Percentiles rank a stretch among this genome's conserved stretches.
These are phyloP conservation scores for Rauvolfia tetraphylla DNA, from an alignment of 257 asterid genomes.

Conservation along the genomic window DNA sequence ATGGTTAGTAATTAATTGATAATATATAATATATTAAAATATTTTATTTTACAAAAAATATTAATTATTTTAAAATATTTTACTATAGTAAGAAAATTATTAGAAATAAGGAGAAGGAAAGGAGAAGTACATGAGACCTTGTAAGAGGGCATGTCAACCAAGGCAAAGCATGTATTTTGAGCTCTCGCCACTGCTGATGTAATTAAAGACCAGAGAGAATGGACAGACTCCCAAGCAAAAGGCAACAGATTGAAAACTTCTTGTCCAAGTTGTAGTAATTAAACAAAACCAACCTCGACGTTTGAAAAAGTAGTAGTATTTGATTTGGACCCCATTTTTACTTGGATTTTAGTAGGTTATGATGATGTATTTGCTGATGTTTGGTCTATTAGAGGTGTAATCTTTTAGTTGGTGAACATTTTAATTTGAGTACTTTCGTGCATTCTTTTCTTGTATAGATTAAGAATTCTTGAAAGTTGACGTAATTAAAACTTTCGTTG, in stretches of 20 bases:
- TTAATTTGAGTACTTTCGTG: not conserved
- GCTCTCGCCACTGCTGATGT: conserved; percentile 17
- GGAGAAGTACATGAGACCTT: no score
- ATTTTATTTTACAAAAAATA: no score
- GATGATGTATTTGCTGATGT: conserved; percentile 36
- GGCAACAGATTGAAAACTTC: not conserved
- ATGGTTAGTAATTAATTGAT: no score
- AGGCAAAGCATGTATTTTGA: not conserved
- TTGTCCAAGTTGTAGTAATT: conserved; percentile 22
- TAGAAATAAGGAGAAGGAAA: no score
- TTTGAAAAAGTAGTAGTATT: no score
- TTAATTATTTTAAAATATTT: no score
- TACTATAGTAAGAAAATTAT: no score
- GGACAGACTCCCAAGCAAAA: conserved; percentile 3
- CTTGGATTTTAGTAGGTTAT: not conserved
- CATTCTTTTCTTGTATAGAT: not conserved
- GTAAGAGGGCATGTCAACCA: conserved; percentile 3
- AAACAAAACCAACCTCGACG: no score
- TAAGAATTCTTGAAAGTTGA: conserved; percentile 15
- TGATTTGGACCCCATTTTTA: not conserved
- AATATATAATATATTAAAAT: no score
- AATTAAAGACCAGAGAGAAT: not conserved
- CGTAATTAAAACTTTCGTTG: conserved; percentile 24
- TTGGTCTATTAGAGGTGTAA: not conserved
- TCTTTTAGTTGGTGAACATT: conserved; percentile 14